Base-by-base conservation (phyloP, 192 early-diverging fungal species). In the Geranomyces variabilis region DNA sequence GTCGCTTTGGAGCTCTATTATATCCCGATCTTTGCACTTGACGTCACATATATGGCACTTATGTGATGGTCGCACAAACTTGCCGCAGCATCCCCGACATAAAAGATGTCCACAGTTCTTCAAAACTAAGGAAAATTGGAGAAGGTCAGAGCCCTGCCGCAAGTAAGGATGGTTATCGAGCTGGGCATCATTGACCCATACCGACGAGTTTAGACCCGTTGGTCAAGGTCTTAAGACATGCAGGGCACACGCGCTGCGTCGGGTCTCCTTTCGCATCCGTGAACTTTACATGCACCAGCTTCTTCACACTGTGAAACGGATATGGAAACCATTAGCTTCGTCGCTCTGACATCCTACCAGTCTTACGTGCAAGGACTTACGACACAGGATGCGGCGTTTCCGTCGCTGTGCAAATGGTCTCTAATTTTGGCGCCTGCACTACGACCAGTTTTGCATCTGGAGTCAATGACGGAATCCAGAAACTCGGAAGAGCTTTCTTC, bases 391-490 rank as follows among this genome's bases (percentile, higher is more conserved):
- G 92, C 45, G 82, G 81, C 0, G 83, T 77, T 9, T 89, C 83
- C 9, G 75, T 75, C n/a, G 87, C 92, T 8, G 81, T 84, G 66
- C 92, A 93, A 60, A 88, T 70, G 1, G 88, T 80, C 62, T 88
- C 83, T 0, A 66, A 45, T 63, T 88, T 90, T 36, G 85, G 81
- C 3, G 78, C 71, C 70, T 90, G 82, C 36, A 86, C 74, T 28
- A 80, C 71, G 12, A 80, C 76, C 12, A 80, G 81, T 55, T 80
- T 83, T 41, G 88, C 88, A 1, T 81, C 81, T 9, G 91, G 91
- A 0, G 90, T 92, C 62, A 92, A 61, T 0, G 90, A 87, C 21
- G 91, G 91, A 74, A 91, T 78, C 90, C 90, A 92, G 71, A 91
- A 92, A 80, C 87, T 89, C 30, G 88, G 86, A 43, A 70, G 73